Evolutionary conservation across 106 monocot species (phyloP), one percentile per base, ranked within the genome.

Genomic region (Dendrobium officinale): DNA sequence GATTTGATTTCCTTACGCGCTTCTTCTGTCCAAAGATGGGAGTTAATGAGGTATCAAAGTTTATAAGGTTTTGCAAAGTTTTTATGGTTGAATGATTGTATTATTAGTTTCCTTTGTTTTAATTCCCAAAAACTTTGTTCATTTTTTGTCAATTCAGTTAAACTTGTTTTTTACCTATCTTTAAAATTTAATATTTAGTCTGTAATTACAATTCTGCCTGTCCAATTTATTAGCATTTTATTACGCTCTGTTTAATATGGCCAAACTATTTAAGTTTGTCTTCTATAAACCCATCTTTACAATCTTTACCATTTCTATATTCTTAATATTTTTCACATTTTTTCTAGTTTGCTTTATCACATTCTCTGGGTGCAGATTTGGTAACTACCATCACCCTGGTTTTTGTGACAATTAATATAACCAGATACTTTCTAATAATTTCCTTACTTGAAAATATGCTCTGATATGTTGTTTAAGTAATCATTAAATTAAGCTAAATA

Each of bases 1-100:
- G 55, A 83, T 90, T 83, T 85, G 90, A 90, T 67, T 83, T 90
- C 55, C 83, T 85, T 44, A 72, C 81, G 18, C 85, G 90, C 33
- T 90, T 79, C 77, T 90, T 90, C 80, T 87, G 90, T 68, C 90
- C 90, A 37, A 95, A 95, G 68, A 29, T 88, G 0, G 94, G 92
- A 51, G 13, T 95, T 78, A 83, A 88, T 79, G 96, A 96, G 93
- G 96, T 93, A 83, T 76, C 9, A 0, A 17, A 74, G 8, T 43
- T 72, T 40, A 3, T 33, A 37, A 70, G 10, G 15, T 6, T 74
- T 42, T 68, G 33, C 68, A 68, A 68, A 43, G 8, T 74, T 72
- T 72, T 3, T 7, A 42, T 74, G 19, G 41, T 37, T 74, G 42
- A 42, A 31, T 43, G 44, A 74, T 76, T 76, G 48, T 76, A 76